Base-by-base conservation (phyloP, 257 asterid species). In the Solanum gracilifrons region DNA sequence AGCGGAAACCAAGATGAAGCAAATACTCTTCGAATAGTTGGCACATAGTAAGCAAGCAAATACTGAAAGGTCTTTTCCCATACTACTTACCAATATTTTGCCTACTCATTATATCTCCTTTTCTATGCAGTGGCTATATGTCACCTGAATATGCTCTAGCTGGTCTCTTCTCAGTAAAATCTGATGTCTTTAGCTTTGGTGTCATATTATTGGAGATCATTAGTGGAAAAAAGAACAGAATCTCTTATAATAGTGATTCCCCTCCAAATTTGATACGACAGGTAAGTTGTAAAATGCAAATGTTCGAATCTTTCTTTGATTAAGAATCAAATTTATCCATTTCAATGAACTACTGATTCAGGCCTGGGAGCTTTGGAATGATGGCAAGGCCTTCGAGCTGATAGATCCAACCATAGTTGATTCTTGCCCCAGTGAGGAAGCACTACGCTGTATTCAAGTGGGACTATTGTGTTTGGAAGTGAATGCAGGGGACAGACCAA, bases 301-400 rank as follows among this genome's bases (percentile, higher is more conserved):
- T 4, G 8, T 15, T 25, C 0, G n/a, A 39, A 39, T 7, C 37
- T 43, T 27, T 79, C 39, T 77, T 39, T 25, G 64, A 41, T 18
- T 36, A 58, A 35, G 33, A 23, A 27, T 32, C 23, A 62, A 62
- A 48, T 5, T 46, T 10, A 20, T 83, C 18, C 13, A 69, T 16
- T n/a, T 31, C 33, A 39, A 73, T 27, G 32, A 68, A n/a, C 64
- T 62, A 2, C 6, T 60, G 23, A 18, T 80, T 69, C 71, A 91
- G 92, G 91, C 88, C 8, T 89, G 92, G 92, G 83, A 86, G 27
- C 82, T 91, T n/a, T 89, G 92, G 89, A 85, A 23, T 13, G 91
- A 89, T 15, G 89, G 83, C 6, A 87, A 39, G 11, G 68, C 77
- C 41, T 21, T 86, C 7, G 88, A 88, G 9, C 62, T 85, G 10